These are phyloP conservation scores for Anacardium occidentale DNA, from an alignment of 345 rosid species.

Conservation along the genomic window DNA sequence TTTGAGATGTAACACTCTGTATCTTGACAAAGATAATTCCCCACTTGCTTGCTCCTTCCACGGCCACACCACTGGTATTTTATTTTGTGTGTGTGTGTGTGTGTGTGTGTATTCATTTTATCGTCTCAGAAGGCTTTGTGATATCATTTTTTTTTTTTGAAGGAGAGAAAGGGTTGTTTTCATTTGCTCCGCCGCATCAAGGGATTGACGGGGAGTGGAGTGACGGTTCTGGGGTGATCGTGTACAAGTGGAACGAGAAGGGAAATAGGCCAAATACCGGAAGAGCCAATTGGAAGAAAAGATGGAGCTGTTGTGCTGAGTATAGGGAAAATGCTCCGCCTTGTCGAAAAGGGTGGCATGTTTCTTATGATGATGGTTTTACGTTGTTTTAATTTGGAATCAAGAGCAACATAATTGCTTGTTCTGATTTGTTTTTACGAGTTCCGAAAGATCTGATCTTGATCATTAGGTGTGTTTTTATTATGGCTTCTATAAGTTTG, in stretches of 20 bases:
- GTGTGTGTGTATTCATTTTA: neutral
- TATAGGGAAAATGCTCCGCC: slow-evolving; percentile 53
- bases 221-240: slow-evolving; percentile 55
- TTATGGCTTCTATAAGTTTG: too few relatives aligned
- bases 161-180: slow-evolving; percentile 57
- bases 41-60: slow-evolving; percentile 58
- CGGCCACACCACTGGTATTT: slow-evolving; percentile 54
- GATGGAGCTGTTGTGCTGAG: slow-evolving; percentile 62
- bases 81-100: neutral
- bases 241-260: slow-evolving; percentile 57
- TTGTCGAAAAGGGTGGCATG: slow-evolving; percentile 51
- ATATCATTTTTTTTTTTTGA: neutral
- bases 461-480: neutral
- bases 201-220: slow-evolving; percentile 68
- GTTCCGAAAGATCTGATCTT: too few relatives aligned
- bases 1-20: slow-evolving; percentile 50
- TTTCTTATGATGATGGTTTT: slow-evolving; percentile 62
- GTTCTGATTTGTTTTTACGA: neutral
- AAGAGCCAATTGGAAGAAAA: slow-evolving; percentile 47
- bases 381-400: slow-evolving; percentile 21
- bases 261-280: slow-evolving; percentile 48
- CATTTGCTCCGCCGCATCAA: slow-evolving; percentile 63
- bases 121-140: too few relatives aligned
- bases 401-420: neutral
- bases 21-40: slow-evolving; percentile 44